Conservation (phyloP, 345 rosid species). For the Citrus trifoliata region DNA sequence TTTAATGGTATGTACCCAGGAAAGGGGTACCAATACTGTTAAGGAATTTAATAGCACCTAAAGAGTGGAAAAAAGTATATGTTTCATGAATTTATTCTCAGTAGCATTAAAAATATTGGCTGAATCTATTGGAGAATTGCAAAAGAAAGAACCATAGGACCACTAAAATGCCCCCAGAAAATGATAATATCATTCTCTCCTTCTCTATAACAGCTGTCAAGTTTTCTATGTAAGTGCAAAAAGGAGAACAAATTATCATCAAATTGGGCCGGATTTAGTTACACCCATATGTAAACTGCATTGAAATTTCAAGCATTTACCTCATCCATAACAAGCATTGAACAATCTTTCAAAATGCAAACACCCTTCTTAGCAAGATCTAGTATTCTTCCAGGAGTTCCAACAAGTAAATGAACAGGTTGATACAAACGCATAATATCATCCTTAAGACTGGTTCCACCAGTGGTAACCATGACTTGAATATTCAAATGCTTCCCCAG, state of each 20-base stretch:
- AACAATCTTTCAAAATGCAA: conserved; percentile 91
- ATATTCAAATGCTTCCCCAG: conserved; percentile 90
- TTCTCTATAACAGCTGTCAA: not conserved
- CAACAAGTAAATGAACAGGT: conserved; percentile 96
- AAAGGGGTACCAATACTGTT: not conserved
- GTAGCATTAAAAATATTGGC: not conserved
- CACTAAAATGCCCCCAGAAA: not conserved
- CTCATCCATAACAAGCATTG: conserved; percentile 99
- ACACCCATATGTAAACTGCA: not conserved
- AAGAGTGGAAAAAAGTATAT: not conserved
- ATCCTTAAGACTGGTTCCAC: conserved; percentile 99
- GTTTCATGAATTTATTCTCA: not conserved
- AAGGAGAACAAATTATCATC: not conserved
- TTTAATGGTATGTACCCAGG: not conserved
- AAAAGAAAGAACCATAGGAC: not conserved
- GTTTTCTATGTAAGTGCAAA: not conserved
- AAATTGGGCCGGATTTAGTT: not conserved
- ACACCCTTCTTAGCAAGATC: conserved; percentile 97
- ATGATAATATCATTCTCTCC: not conserved
- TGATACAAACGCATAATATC: conserved; percentile 98
- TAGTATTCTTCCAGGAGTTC: conserved; percentile 97
- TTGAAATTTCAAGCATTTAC: conserved; percentile 31
- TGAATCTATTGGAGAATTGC: not conserved
- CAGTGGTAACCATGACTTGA: conserved; percentile 98
- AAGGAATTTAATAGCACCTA: not conserved